phyloP scores from a whole-genome alignment of 768 basidiomycete species.

The Russula dissimulans region DNA sequence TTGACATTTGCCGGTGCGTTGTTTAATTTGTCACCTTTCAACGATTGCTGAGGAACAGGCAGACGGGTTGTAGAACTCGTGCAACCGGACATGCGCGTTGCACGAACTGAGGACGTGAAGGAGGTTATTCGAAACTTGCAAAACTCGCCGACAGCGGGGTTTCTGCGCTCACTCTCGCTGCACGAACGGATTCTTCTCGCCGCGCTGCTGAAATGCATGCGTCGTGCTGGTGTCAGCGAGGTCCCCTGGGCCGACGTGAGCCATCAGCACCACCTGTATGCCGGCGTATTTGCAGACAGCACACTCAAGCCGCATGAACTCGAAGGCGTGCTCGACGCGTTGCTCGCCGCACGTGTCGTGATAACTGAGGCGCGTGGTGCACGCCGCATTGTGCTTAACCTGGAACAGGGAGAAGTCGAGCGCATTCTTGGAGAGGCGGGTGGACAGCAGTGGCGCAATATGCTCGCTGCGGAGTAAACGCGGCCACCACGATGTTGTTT shows the following conservation, averaged over 20 bases:
- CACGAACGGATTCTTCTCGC: conserved; percentile 87
- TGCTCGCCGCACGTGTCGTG: conserved; percentile 70
- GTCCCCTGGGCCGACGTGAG: conserved; percentile 79
- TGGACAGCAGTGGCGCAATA: conserved; percentile 55
- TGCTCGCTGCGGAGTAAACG: conserved; percentile 23
- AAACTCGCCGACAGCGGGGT: conserved; percentile 82
- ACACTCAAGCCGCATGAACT: conserved; percentile 61
- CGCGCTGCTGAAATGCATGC: conserved; percentile 71
- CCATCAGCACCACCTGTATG: conserved; percentile 66
- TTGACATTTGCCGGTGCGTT: conserved; percentile 82
- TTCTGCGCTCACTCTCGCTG: conserved; percentile 70
- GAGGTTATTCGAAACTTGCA: conserved; percentile 81
- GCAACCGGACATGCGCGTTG: conserved; percentile 40
- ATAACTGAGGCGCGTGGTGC: conserved; percentile 62
- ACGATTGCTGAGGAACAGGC: background rate
- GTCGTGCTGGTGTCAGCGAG: conserved; percentile 78
- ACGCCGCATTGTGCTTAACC: conserved; percentile 65
- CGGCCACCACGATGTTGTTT: background rate
- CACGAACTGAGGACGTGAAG: conserved; percentile 61
- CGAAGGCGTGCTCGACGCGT: conserved; percentile 57
- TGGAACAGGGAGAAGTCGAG: conserved; percentile 80
- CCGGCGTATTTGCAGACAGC: conserved; percentile 49
- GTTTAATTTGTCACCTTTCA: background rate
- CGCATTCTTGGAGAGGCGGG: conserved; percentile 78
- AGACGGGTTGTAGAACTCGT: conserved; percentile 83